These are phyloP conservation scores for Gleditsia sinensis DNA, from an alignment of 306 rosid species.

Conservation along the genomic window DNA sequence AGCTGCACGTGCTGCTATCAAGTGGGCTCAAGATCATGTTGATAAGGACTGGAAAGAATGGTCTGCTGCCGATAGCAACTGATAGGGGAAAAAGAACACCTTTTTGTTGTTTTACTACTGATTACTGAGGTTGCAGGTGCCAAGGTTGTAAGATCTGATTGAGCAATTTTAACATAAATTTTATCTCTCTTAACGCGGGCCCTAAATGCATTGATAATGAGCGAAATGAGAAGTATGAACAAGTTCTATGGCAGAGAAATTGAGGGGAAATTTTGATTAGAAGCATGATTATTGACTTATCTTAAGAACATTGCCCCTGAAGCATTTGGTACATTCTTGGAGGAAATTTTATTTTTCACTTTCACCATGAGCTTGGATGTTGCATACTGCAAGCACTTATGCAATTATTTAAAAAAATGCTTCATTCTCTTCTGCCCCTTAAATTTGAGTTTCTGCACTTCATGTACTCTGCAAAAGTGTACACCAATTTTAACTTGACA, in stretches of 20 bases:
- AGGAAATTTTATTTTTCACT: no score
- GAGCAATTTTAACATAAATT: slow-evolving; percentile 35
- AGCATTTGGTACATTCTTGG: background rate
- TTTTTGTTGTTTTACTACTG: slow-evolving; percentile 11
- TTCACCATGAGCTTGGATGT: no score
- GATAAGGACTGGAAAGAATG: slow-evolving; percentile 94
- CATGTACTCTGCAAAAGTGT: background rate
- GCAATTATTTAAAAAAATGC: no score
- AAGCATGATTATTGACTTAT: background rate
- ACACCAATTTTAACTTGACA: background rate
- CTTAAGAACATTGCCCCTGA: background rate
- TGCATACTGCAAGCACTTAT: no score
- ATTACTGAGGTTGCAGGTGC: background rate
- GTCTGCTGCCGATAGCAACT: slow-evolving; percentile 56
- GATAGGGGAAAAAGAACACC: slow-evolving; percentile 3
- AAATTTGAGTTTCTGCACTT: no score
- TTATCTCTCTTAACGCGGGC: slow-evolving; percentile 13
- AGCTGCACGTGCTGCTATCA: slow-evolving; percentile 83
- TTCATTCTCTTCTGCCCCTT: no score
- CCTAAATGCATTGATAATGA: background rate
- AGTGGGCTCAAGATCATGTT: slow-evolving; percentile 83
- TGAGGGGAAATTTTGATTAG: background rate
- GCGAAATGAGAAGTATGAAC: background rate
- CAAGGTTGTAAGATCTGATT: slow-evolving; percentile 37
- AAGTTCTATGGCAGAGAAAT: background rate